Conservation (phyloP, 305 asterid genomes). For the Fraxinus albicans region DNA sequence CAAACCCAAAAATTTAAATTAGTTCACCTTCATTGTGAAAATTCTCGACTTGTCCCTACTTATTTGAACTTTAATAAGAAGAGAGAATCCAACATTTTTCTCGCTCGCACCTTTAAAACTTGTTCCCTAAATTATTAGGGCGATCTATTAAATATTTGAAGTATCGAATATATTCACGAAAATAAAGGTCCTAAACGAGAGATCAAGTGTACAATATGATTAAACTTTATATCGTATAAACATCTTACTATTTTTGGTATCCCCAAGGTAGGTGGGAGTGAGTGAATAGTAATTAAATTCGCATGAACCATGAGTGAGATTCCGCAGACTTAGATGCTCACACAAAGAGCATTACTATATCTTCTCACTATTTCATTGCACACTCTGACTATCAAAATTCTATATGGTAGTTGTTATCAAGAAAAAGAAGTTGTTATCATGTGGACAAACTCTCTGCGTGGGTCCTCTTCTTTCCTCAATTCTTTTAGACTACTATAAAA, state of each 20-base stretch:
- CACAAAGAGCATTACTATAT: conserved; percentile 33
- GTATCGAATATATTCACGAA: neutral
- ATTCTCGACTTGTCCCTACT: neutral
- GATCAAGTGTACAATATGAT: neutral
- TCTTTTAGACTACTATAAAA: conserved; percentile 40
- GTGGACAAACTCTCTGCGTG: conserved; percentile 32
- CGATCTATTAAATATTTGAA: neutral
- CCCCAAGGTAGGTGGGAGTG: neutral
- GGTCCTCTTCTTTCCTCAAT: conserved; percentile 32
- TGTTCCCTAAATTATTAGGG: neutral
- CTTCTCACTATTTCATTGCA: conserved; percentile 28
- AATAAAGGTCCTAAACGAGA: neutral
- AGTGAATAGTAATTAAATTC: neutral
- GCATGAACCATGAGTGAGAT: neutral
- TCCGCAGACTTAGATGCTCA: conserved; percentile 40
- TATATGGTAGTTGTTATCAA: conserved; percentile 13
- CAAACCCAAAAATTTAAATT: neutral
- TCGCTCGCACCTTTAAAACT: neutral
- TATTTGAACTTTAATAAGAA: neutral
- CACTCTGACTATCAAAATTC: conserved; percentile 31
- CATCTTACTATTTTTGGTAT: neutral
- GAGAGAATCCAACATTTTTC: neutral
- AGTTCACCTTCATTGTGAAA: neutral
- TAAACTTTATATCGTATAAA: too few species aligned
- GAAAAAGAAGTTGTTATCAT: neutral